Conservation (phyloP, 2,329 filamentous ascomycete genomes). For the Fusarium camptoceras region DNA sequence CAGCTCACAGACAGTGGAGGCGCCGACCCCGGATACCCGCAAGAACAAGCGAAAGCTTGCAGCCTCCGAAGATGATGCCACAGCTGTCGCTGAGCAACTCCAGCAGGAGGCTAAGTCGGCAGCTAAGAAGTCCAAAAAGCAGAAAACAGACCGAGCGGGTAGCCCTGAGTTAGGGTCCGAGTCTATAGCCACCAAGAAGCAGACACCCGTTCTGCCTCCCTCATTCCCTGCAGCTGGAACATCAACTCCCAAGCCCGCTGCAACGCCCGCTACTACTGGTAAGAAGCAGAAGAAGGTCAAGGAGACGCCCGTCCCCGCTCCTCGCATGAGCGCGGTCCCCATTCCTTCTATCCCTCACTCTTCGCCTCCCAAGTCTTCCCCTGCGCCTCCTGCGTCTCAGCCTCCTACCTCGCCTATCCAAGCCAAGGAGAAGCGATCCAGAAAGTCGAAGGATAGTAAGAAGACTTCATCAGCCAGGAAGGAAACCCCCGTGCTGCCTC, state of each 20-base stretch:
- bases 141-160: slow-evolving; percentile 49
- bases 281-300: slow-evolving; percentile 49
- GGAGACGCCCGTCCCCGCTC: slow-evolving; percentile 47
- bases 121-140: slow-evolving; percentile 58
- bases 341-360: slow-evolving; percentile 53
- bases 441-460: slow-evolving; percentile 47
- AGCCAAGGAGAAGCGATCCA: slow-evolving; percentile 48
- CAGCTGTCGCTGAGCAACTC: slow-evolving; percentile 52
- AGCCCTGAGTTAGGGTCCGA: slow-evolving; percentile 54
- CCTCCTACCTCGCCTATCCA: slow-evolving; percentile 36
- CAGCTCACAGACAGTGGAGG: slow-evolving; percentile 31
- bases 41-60: slow-evolving; percentile 55
- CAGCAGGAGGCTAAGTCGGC: slow-evolving; percentile 50
- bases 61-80: slow-evolving; percentile 54
- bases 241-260: slow-evolving; percentile 41
- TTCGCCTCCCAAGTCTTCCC: slow-evolving; percentile 45
- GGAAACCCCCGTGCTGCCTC: slow-evolving; percentile 46
- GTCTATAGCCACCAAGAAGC: slow-evolving; percentile 46
- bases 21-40: slow-evolving; percentile 43
- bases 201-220: slow-evolving; percentile 51
- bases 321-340: slow-evolving; percentile 49
- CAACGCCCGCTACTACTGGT: slow-evolving; percentile 38
- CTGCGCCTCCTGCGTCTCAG: slow-evolving; percentile 35
- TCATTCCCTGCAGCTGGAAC: slow-evolving; percentile 45
- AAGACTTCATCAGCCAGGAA: slow-evolving; percentile 42